Base-by-base conservation (phyloP, 192 early-diverging fungal species). In the Borealophlyctis nickersoniae region DNA sequence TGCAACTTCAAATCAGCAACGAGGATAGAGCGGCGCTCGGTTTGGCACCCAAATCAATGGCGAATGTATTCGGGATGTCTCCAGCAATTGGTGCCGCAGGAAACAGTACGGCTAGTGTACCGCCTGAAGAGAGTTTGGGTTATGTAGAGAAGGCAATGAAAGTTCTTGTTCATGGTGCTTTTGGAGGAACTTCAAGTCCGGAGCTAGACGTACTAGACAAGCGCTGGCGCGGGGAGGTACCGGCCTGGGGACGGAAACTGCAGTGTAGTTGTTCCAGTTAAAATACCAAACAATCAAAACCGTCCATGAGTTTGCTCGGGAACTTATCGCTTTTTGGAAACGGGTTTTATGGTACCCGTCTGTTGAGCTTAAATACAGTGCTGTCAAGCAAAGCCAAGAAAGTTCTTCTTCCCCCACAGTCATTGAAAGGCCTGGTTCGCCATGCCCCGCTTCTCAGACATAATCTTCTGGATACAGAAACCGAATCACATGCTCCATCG, bases 191-290 rank as follows among this genome's bases (percentile, higher is more conserved):
- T 7, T 45, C 9, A 45, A 45, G 39, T 13, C 9, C 7, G 39
- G 39, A 45, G 19, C 39, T 13, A 45, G 19, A 19, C 7, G 39
- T 7, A 45, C 19, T 7, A 45, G 39, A 19, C 19, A 19, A 45
- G 39, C 19, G 7, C 19, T 45, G 39, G 39, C 7, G 19, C 9
- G 39, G 39, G 39, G 39, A 45, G 39, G 39, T 45, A 19, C 39
- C 39, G 39, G 39, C 9, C 9, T 45, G 39, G 39, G 39, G 39
- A 7, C 7, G 39, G 39, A 19, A 19, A 19, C 19, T 45, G 39
- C 39, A 45, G 39, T 45, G 39, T 45, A 45, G 39, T 45, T 45
- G 39, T 45, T n/a, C n/a, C n/a, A n/a, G n/a, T n/a, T n/a, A n/a
- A n/a, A n/a, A n/a, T n/a, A n/a, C n/a, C n/a, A n/a, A n/a, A n/a